Conservation (phyloP, 2,329 filamentous ascomycete genomes). For the Chrysoporthe deuterocubensis region DNA sequence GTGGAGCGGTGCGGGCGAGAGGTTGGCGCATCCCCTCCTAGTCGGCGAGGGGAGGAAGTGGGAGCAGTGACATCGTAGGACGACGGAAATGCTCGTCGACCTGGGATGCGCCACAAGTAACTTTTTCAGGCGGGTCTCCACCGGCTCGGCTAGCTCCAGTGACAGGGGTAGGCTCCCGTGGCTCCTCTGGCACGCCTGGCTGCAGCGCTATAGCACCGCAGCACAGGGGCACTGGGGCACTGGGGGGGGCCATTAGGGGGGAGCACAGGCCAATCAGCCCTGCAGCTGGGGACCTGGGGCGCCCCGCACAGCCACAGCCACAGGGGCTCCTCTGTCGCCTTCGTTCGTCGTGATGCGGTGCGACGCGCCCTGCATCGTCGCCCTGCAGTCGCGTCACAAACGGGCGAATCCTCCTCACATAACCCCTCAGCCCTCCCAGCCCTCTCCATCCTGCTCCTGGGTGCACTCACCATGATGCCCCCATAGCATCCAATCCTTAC, state of each 20-base stretch:
- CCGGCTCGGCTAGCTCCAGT: neutral
- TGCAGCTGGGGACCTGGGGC: neutral
- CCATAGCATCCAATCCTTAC: neutral
- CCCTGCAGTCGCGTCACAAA: neutral
- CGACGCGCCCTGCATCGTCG: no score
- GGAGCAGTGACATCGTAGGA: slow-evolving; percentile 5
- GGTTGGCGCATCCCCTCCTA: slow-evolving; percentile 26
- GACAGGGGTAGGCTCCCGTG: slow-evolving; percentile 4
- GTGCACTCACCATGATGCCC: slow-evolving; percentile 5
- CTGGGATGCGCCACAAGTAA: slow-evolving; percentile 17
- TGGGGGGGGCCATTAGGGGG: neutral
- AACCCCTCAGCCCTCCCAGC: neutral
- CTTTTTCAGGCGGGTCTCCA: slow-evolving; percentile 28
- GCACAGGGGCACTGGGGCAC: neutral
- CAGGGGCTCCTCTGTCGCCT: neutral
- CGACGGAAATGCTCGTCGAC: slow-evolving; percentile 12
- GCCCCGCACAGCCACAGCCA: slow-evolving; percentile 7
- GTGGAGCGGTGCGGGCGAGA: slow-evolving; percentile 2
- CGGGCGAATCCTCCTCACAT: neutral
- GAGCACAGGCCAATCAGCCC: neutral
- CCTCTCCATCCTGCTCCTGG: neutral
- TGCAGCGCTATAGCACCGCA: neutral
- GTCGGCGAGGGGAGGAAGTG: neutral
- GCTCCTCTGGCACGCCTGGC: no score
- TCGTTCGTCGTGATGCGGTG: neutral